These are phyloP conservation scores for Diddensiella caesifluorescens DNA, from an alignment of 805 yeast species.

Conservation along the genomic window DNA sequence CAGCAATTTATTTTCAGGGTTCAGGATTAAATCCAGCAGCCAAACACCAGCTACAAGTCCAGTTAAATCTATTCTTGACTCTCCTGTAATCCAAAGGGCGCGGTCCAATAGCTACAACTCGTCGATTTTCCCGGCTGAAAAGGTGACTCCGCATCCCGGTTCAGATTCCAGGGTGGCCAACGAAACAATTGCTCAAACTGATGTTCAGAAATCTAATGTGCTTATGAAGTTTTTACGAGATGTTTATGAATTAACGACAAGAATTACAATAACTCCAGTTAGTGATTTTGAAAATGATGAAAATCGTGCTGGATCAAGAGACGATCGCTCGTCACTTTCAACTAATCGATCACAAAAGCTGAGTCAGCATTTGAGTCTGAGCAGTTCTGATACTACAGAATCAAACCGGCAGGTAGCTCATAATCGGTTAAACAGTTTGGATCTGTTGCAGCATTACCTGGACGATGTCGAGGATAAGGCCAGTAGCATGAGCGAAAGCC, in stretches of 20 bases:
- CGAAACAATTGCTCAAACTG: constrained; percentile 5
- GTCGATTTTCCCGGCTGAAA: neutral
- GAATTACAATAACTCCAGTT: neutral
- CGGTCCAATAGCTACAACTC: neutral
- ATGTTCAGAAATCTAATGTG: constrained; percentile 30
- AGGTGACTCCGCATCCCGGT: neutral
- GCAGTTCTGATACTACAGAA: neutral
- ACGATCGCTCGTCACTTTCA: neutral
- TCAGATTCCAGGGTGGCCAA: constrained; percentile 4
- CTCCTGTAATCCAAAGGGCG: neutral
- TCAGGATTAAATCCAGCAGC: constrained; percentile 1
- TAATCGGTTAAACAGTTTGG: constrained; percentile 11
- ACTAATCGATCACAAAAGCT: neutral
- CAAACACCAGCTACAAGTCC: neutral
- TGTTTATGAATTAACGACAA: constrained; percentile 16
- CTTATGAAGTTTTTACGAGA: constrained; percentile 41
- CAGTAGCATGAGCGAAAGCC: neutral
- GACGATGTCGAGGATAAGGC: constrained; percentile 6
- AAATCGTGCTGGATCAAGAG: neutral
- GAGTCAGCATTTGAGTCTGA: neutral
- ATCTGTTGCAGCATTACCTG: constrained; percentile 17
- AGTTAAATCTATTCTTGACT: neutral
- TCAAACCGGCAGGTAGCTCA: neutral
- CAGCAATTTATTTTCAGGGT: constrained; percentile 1
- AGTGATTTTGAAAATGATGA: neutral